Base-by-base conservation (phyloP, 495 filamentous ascomycete species). In the Aspergillus olivimuriae region DNA sequence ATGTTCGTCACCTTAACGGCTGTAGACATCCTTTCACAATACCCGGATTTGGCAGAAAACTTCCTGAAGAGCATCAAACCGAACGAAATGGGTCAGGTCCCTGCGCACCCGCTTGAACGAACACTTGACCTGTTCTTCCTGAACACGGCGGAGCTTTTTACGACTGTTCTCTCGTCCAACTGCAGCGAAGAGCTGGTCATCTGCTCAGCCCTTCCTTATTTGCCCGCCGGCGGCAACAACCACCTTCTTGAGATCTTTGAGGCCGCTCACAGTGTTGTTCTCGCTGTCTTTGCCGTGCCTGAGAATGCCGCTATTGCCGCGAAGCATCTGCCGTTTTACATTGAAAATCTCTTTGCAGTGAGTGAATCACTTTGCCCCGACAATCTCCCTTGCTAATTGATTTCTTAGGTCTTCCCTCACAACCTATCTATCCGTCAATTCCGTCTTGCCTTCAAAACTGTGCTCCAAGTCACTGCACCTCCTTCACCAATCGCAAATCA, bases 91-190 rank as follows among this genome's bases (percentile, higher is more conserved):
- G 78, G 79, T 19, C 68, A 69, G 19, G 84, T 95, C 17, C 87
- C 92, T 0, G 52, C 65, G 0, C 82, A 86, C 58, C 85, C 90
- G 1, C 68, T 94, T 12, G 81, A 91, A 51, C 73, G 88, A 35
- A 87, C 78, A 49, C 69, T 88, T 9, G 86, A 94, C 61, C 80
- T 95, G 40, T 98, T 85, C 73, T 97, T 94, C 64, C 77, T 98
- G 33, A 95, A 95, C 57, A 80, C 79, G 2, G 78, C 83, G 10
- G 92, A 98, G 57, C 87, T 95, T 55, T 84, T 97, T 56, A 83
- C 86, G 0, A 63, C 87, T 15, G 64, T 81, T 15, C 63, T 97
- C 6, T 65, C 84, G 0, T 73, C 83, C 2, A 55, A 69, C 7
- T 70, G 74, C 15, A 85, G 78, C 55, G 87, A 94, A 50, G 70